phyloP scores from a whole-genome alignment of 2,329 filamentous ascomycete species.

The Arthrobotrys pseudoclavata region DNA sequence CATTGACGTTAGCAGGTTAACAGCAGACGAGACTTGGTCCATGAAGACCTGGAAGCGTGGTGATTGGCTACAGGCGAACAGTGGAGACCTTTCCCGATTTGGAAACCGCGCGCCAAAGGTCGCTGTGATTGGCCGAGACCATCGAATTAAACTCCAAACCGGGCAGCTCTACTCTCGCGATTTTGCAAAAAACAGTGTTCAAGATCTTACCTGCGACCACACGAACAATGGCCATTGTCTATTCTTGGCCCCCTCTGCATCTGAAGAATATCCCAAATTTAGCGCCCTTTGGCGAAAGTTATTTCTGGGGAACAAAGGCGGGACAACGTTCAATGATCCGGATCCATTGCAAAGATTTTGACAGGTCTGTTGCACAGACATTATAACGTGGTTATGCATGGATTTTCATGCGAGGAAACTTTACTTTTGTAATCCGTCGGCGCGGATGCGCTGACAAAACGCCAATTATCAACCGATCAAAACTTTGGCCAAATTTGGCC shows the following conservation, averaged over 20 bases:
- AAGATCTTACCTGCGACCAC: slow-evolving; percentile 4
- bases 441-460: slow-evolving; percentile 15
- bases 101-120: slow-evolving; percentile 59
- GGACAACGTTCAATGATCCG: not conserved
- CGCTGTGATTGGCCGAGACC: slow-evolving; percentile 30
- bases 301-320: slow-evolving; percentile 25
- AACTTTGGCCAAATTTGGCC: slow-evolving; percentile 4
- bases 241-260: slow-evolving; percentile 23
- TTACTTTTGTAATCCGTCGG: slow-evolving; percentile 8
- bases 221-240: slow-evolving; percentile 53
- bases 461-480: slow-evolving; percentile 1
- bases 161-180: not conserved
- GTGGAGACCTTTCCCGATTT: slow-evolving; percentile 21
- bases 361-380: slow-evolving; percentile 37
- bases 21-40: slow-evolving; percentile 36
- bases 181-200: slow-evolving; percentile 6
- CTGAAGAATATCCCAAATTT: slow-evolving; percentile 24
- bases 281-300: slow-evolving; percentile 18
- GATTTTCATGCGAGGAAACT: slow-evolving; percentile 2
- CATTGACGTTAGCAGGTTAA: slow-evolving; percentile 26
- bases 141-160: slow-evolving; percentile 32
- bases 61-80: slow-evolving; percentile 48
- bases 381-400: slow-evolving; percentile 17
- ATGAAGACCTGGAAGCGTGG: slow-evolving; percentile 26
- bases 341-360: slow-evolving; percentile 10